Percentiles rank a stretch among this genome's conserved stretches.
phyloP scores from a whole-genome alignment of 2,329 filamentous ascomycete genomes.

The Graphilbum ipis-grandicollis region DNA sequence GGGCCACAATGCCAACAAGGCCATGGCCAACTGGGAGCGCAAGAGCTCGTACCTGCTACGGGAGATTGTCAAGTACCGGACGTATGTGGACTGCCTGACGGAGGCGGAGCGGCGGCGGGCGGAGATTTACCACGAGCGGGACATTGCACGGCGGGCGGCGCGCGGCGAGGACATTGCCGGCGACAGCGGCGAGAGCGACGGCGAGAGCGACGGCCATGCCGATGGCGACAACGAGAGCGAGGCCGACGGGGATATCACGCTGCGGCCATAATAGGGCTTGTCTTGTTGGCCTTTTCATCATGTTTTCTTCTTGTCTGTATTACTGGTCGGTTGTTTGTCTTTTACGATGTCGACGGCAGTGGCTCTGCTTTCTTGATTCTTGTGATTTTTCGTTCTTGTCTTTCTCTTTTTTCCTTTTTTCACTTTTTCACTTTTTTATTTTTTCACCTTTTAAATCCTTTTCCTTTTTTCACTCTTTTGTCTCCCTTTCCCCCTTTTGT shows the following conservation, averaged over 20 bases:
- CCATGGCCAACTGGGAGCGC: constrained; percentile 93
- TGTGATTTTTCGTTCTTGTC: too few species aligned
- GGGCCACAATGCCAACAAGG: constrained; percentile 61
- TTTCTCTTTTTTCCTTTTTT: too few species aligned
- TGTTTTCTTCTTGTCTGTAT: too few species aligned
- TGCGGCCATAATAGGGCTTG: neutral
- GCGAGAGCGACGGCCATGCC: neutral
- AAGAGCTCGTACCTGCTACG: constrained; percentile 82
- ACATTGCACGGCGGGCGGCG: constrained; percentile 29
- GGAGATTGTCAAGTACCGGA: constrained; percentile 93
- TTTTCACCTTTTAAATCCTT: too few species aligned
- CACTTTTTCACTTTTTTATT: too few species aligned
- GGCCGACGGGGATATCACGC: neutral
- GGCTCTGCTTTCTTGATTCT: too few species aligned
- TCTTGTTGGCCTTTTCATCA: too few species aligned
- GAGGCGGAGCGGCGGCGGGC: constrained; percentile 52
- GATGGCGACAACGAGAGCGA: neutral
- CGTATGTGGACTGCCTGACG: constrained; percentile 75
- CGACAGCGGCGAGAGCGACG: constrained; percentile 1
- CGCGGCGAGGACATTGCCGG: constrained; percentile 16
- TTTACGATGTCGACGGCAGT: too few species aligned
- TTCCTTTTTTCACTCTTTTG: too few species aligned
- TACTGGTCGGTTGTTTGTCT: too few species aligned
- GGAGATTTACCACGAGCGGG: constrained; percentile 50
- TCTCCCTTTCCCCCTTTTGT: too few species aligned